Percentiles rank a stretch among this genome's conserved stretches.
Conservation (phyloP, 2,329 filamentous ascomycete genomes). For the Aspergillus sp. region DNA sequence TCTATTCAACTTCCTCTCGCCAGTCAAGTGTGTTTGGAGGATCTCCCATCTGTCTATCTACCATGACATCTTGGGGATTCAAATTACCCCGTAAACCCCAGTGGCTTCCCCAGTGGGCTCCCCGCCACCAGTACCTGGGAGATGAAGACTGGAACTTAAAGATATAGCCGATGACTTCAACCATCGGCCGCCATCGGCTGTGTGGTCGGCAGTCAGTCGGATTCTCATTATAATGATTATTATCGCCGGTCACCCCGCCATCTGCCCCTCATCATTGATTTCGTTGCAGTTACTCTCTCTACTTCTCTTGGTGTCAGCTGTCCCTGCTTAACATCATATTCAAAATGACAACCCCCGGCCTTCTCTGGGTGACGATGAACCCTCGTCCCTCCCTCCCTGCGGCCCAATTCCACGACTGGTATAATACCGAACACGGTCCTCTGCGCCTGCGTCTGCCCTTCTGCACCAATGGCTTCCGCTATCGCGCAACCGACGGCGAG, state of each 20-base stretch:
- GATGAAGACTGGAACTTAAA: background rate
- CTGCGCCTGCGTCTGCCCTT: constrained; percentile 74
- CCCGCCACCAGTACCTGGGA: background rate
- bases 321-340: constrained; percentile 8
- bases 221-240: background rate
- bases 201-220: constrained; percentile 17
- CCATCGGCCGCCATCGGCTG: constrained; percentile 13
- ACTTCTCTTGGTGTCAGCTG: background rate
- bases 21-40: too few relatives aligned
- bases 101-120: background rate
- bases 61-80: too few relatives aligned
- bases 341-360: constrained; percentile 56
- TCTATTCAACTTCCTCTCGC: background rate
- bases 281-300: background rate
- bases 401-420: constrained; percentile 84
- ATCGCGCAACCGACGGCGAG: constrained; percentile 65
- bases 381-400: constrained; percentile 66
- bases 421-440: constrained; percentile 90
- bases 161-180: constrained; percentile 5
- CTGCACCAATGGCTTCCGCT: constrained; percentile 77
- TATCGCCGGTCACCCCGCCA: background rate
- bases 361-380: constrained; percentile 86
- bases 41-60: too few relatives aligned
- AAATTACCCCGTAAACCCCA: too few relatives aligned
- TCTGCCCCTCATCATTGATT: background rate